Percentiles rank a stretch among this genome's conserved stretches.
Evolutionary conservation across 2,329 filamentous ascomycete genomes (phyloP).

Genomic region (Hypoxylon sp.): DNA sequence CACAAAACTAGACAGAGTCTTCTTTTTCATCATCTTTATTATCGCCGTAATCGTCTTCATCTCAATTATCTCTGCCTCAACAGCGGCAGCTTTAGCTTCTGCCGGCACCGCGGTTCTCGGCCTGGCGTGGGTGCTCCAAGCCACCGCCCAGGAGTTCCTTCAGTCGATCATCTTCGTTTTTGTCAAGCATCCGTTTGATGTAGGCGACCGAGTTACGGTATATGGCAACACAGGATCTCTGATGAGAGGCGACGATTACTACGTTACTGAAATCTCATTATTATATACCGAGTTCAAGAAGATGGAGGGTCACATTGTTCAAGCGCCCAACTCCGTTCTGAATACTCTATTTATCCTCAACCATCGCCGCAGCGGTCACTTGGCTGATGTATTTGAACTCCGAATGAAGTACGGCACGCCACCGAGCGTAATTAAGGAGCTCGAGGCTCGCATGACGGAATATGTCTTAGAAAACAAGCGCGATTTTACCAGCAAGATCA

Average conservation of each 20-base stretch:
- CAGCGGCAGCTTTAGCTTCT: slow-evolving; percentile 91
- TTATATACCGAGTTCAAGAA: slow-evolving; percentile 99
- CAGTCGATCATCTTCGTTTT: slow-evolving; percentile 97
- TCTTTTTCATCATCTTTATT: slow-evolving; percentile 86
- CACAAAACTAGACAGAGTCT: slow-evolving; percentile 87
- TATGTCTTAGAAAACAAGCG: slow-evolving; percentile 90
- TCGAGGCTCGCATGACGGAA: slow-evolving; percentile 84
- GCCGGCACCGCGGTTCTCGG: slow-evolving; percentile 90
- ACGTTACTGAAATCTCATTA: slow-evolving; percentile 93
- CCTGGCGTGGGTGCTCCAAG: slow-evolving; percentile 91
- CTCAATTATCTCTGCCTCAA: slow-evolving; percentile 89
- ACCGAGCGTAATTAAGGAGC: slow-evolving; percentile 81
- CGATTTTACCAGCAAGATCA: slow-evolving; percentile 87
- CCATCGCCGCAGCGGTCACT: slow-evolving; percentile 87
- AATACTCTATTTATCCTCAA: slow-evolving; percentile 97
- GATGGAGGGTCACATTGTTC: slow-evolving; percentile 96
- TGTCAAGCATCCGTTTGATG: slow-evolving; percentile 97
- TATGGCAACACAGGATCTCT: slow-evolving; percentile 90
- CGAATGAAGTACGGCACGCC: slow-evolving; percentile 91
- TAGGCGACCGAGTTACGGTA: slow-evolving; percentile 91
- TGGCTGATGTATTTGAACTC: slow-evolving; percentile 88
- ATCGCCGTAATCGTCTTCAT: slow-evolving; percentile 89
- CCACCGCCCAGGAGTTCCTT: slow-evolving; percentile 93
- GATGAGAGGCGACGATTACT: slow-evolving; percentile 90
- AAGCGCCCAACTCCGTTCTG: slow-evolving; percentile 93